Evolutionary conservation across 257 asterid species (phyloP).

Genomic region (Ligustrum vulgare): DNA sequence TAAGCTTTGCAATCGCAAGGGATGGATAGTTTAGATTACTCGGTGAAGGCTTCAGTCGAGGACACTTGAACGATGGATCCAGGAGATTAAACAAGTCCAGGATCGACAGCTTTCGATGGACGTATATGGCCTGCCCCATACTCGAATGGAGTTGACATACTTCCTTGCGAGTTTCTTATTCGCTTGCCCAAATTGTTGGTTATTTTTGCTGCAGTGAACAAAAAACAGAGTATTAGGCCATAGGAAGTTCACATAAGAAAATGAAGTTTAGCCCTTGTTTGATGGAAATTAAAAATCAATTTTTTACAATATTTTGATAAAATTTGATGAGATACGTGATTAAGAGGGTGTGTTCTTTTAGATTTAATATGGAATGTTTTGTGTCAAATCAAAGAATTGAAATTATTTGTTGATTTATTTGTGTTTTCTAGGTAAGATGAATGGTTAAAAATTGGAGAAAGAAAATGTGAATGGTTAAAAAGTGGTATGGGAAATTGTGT

Average conservation of each 20-base stretch:
- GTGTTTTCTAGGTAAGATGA: no score
- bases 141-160: constrained; percentile 34
- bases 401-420: no score
- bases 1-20: constrained; percentile 32
- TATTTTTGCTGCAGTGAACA: constrained; percentile 23
- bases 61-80: constrained; percentile 32
- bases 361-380: no score
- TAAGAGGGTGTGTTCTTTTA: no score
- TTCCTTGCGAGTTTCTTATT: constrained; percentile 33
- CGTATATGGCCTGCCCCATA: constrained; percentile 52
- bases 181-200: constrained; percentile 28
- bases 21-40: constrained; percentile 53
- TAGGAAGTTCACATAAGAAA: background rate
- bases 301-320: no score
- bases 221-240: background rate
- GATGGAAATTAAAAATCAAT: no score
- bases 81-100: constrained; percentile 42
- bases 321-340: no score
- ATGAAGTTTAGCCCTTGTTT: no score
- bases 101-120: constrained; percentile 48
- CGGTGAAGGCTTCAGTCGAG: constrained; percentile 22
- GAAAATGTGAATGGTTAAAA: no score
- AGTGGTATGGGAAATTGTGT: no score
- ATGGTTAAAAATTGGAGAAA: no score
- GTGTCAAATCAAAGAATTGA: no score